Evolutionary conservation across 2,329 filamentous ascomycete species (phyloP).

Genomic region (Metarhizium humberi): DNA sequence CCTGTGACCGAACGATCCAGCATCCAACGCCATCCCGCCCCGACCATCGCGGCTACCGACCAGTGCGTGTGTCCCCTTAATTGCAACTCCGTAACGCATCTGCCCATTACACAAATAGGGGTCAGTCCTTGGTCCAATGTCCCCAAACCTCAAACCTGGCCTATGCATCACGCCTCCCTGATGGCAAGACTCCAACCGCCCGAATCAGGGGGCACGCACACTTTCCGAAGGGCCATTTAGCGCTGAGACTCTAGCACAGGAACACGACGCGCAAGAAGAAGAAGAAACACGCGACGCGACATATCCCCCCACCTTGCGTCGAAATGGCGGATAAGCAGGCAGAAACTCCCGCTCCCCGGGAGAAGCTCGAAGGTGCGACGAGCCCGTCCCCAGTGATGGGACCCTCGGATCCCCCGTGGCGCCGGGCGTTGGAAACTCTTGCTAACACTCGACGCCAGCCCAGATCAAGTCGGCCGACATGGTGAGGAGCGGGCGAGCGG

Average conservation of each 20-base stretch:
- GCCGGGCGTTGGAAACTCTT: not conserved
- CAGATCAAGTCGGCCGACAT: slow-evolving; percentile 98
- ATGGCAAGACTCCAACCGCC: not conserved
- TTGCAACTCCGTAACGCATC: no score
- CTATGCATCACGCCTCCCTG: not conserved
- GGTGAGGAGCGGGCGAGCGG: slow-evolving; percentile 43
- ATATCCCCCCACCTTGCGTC: not conserved
- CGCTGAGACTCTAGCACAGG: not conserved
- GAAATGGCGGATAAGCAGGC: slow-evolving; percentile 30
- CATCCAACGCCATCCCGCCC: not conserved
- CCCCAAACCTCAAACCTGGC: not conserved
- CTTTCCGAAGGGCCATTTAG: not conserved
- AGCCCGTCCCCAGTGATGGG: not conserved
- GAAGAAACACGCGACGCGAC: not conserved
- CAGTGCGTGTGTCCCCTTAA: no score
- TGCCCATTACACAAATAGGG: not conserved
- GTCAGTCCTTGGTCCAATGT: not conserved
- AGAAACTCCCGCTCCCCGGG: slow-evolving; percentile 44
- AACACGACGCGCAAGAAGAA: not conserved
- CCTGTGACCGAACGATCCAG: not conserved
- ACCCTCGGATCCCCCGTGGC: no score
- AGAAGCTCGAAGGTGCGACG: slow-evolving; percentile 65
- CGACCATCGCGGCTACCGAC: not conserved
- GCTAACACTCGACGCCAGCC: slow-evolving; percentile 41
- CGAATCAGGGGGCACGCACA: no score